phyloP scores from a whole-genome alignment of 306 rosid species.

The Lupinus albus region DNA sequence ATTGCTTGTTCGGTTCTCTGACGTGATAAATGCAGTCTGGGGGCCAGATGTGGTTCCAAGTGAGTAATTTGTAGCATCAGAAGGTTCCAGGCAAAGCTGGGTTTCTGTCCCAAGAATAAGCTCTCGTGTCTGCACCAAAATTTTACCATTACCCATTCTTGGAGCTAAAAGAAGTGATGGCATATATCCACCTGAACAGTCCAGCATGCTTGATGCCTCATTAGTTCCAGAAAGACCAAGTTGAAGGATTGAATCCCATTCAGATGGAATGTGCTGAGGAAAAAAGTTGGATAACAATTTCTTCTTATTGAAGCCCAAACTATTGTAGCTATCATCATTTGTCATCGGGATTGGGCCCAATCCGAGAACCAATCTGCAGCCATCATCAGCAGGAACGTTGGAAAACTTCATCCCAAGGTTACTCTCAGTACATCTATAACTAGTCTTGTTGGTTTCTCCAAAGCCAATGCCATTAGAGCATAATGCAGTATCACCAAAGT shows the following conservation, averaged over 20 bases:
- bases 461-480: constrained; percentile 68
- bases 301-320: constrained; percentile 51
- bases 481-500: constrained; percentile 71
- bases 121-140: constrained; percentile 50
- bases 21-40: constrained; percentile 49
- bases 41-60: constrained; percentile 54
- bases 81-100: constrained; percentile 55
- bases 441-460: constrained; percentile 55
- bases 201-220: constrained; percentile 64
- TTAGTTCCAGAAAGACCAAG: constrained; percentile 83
- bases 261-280: constrained; percentile 54
- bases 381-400: constrained; percentile 70
- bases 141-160: constrained; percentile 53
- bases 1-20: constrained; percentile 58
- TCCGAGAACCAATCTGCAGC: constrained; percentile 91
- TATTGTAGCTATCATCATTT: constrained; percentile 58
- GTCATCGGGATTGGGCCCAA: constrained; percentile 90
- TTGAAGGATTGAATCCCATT: constrained; percentile 78
- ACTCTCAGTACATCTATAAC: constrained; percentile 50
- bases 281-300: constrained; percentile 48
- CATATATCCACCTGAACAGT: constrained; percentile 84
- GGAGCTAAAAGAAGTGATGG: constrained; percentile 93
- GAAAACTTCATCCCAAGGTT: constrained; percentile 53
- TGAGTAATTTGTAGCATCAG: constrained; percentile 56
- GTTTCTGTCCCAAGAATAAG: constrained; percentile 47